Conservation (phyloP, 768 basidiomycete species). For the Austroboletus eburneus region DNA sequence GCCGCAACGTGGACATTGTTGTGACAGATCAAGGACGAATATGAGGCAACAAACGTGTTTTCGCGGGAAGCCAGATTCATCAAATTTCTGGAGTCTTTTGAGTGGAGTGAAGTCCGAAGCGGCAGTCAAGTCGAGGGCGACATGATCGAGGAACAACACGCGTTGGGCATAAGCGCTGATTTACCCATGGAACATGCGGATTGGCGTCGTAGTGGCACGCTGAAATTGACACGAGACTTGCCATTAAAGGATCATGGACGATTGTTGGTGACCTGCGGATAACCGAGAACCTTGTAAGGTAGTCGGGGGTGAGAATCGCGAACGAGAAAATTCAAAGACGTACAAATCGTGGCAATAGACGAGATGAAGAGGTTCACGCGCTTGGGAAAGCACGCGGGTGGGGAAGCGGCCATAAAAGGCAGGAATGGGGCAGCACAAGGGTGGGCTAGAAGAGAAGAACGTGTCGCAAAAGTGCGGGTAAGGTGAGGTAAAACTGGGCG, state of each 20-base stretch:
- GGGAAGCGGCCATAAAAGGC: conserved; percentile 52
- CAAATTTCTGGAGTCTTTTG: conserved; percentile 52
- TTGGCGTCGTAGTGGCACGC: conserved; percentile 29
- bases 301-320: conserved; percentile 25
- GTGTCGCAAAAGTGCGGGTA: conserved; percentile 65
- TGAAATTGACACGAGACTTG: conserved; percentile 28
- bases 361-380: conserved; percentile 25
- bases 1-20: conserved; percentile 73
- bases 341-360: conserved; percentile 27
- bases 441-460: conserved; percentile 49
- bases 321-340: conserved; percentile 28
- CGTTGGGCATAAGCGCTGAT: conserved; percentile 51
- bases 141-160: conserved; percentile 69
- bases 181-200: conserved; percentile 37
- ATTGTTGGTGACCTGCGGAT: conserved; percentile 18
- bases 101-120: conserved; percentile 68
- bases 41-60: conserved; percentile 67
- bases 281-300: conserved; percentile 22
- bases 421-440: conserved; percentile 50
- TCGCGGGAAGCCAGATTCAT: conserved; percentile 62
- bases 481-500: conserved; percentile 40
- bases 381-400: conserved; percentile 28
- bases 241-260: conserved; percentile 17
- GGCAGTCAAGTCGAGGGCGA: conserved; percentile 50
- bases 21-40: conserved; percentile 67